phyloP scores from a whole-genome alignment of 2,329 filamentous ascomycete genomes.

The Penicillium concentricum region DNA sequence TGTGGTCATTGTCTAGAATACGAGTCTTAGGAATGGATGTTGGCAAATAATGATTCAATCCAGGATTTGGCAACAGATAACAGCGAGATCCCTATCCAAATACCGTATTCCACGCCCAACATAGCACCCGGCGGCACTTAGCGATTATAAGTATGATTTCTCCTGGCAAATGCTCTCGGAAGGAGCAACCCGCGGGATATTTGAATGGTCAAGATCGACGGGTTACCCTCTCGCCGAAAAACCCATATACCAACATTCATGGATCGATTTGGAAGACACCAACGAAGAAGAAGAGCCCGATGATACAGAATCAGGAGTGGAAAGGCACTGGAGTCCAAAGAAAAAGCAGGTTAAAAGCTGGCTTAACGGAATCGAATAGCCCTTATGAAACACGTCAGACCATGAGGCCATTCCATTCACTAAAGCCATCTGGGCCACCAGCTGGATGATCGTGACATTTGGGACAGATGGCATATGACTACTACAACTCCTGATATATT shows the following conservation, averaged over 20 bases:
- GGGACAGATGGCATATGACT: too few species aligned
- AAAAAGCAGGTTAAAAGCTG: neutral
- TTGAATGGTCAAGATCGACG: slow-evolving; percentile 21
- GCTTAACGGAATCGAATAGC: slow-evolving; percentile 6
- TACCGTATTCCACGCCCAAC: neutral
- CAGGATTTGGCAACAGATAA: slow-evolving; percentile 1
- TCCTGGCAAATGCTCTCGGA: slow-evolving; percentile 9
- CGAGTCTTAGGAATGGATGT: slow-evolving; percentile 21
- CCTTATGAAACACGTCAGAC: neutral
- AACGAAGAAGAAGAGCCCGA: slow-evolving; percentile 17
- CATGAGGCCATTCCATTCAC: neutral
- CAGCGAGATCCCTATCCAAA: neutral
- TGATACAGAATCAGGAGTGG: slow-evolving; percentile 5
- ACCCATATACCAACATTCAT: slow-evolving; percentile 20
- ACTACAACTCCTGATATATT: too few species aligned
- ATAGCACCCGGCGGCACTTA: neutral
- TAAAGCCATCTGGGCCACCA: too few species aligned
- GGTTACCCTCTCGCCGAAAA: slow-evolving; percentile 20
- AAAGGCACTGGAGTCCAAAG: neutral
- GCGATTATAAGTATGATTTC: slow-evolving; percentile 6
- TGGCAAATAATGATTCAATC: slow-evolving; percentile 8
- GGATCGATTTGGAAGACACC: slow-evolving; percentile 19
- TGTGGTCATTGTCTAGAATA: slow-evolving; percentile 25
- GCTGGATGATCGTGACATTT: too few species aligned
- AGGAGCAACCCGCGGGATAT: slow-evolving; percentile 20